Conservation (phyloP, 2,329 filamentous ascomycete species). For the Ceratocystis eucalypticola region DNA sequence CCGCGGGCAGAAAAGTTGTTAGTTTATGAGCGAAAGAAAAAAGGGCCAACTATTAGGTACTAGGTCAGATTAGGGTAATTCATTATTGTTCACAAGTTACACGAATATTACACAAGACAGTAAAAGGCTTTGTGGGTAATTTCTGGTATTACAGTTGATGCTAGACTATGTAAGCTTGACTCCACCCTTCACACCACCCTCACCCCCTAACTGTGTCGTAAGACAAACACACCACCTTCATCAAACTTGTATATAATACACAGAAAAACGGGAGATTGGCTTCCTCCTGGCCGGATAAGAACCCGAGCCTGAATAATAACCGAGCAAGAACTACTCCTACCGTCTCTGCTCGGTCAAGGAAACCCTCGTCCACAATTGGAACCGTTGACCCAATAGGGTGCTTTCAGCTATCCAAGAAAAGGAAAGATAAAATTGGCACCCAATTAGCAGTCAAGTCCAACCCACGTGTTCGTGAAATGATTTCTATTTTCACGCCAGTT, state of each 20-base stretch:
- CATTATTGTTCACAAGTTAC: background rate
- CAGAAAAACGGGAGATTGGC: slow-evolving; percentile 23
- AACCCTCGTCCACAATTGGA: slow-evolving; percentile 19
- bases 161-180: slow-evolving; percentile 16
- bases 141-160: slow-evolving; percentile 46
- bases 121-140: slow-evolving; percentile 45
- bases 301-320: slow-evolving; percentile 1
- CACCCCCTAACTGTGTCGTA: background rate
- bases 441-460: slow-evolving; percentile 19
- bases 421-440: slow-evolving; percentile 20
- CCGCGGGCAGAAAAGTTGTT: background rate
- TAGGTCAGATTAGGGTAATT: background rate
- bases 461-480: slow-evolving; percentile 18
- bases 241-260: background rate
- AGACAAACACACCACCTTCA: background rate
- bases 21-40: background rate
- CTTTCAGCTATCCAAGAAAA: slow-evolving; percentile 29
- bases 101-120: background rate
- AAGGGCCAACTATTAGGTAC: too few relatives aligned
- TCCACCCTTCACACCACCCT: background rate
- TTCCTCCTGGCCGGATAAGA: slow-evolving; percentile 39
- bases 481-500: slow-evolving; percentile 19
- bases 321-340: background rate
- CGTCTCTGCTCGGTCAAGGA: slow-evolving; percentile 3
- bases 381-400: slow-evolving; percentile 18